Percentiles rank a stretch among this genome's conserved stretches.
Conservation (phyloP, 148 eudicot species). For the Camellia japonica region DNA sequence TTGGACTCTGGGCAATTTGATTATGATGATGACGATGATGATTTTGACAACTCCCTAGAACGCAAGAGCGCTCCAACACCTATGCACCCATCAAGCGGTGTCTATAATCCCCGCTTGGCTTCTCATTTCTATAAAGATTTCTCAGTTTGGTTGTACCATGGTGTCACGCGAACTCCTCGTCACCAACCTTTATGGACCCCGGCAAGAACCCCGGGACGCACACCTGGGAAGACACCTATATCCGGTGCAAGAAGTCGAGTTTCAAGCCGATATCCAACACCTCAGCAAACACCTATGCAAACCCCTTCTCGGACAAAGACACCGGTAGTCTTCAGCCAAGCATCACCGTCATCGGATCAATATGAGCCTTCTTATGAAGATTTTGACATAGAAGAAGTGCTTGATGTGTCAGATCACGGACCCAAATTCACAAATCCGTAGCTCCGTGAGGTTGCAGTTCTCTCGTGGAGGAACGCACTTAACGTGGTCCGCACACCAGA, state of each 20-base stretch:
- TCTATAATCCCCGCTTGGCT: slow-evolving; percentile 38
- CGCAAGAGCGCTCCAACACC: slow-evolving; percentile 34
- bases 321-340: slow-evolving; percentile 25
- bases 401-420: slow-evolving; percentile 39
- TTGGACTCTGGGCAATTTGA: slow-evolving; percentile 10
- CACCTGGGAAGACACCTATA: slow-evolving; percentile 29
- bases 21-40: slow-evolving; percentile 23
- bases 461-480: slow-evolving; percentile 47
- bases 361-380: slow-evolving; percentile 25
- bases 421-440: slow-evolving; percentile 52
- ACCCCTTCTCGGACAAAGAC: slow-evolving; percentile 14
- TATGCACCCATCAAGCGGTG: slow-evolving; percentile 28
- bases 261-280: slow-evolving; percentile 17
- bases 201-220: slow-evolving; percentile 39
- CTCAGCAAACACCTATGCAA: slow-evolving; percentile 21
- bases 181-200: slow-evolving; percentile 51
- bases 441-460: slow-evolving; percentile 51
- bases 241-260: slow-evolving; percentile 17
- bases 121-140: slow-evolving; percentile 53
- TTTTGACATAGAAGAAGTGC: slow-evolving; percentile 30
- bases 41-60: slow-evolving; percentile 41
- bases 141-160: slow-evolving; percentile 45
- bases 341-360: slow-evolving; percentile 11
- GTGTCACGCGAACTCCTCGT: slow-evolving; percentile 49
- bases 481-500: slow-evolving; percentile 47